A percentile compares a stretch with the other conserved stretches of the same genome.
These are phyloP conservation scores for Fusarium temperatum DNA, from an alignment of 2,329 filamentous ascomycete genomes.

Conservation along the genomic window DNA sequence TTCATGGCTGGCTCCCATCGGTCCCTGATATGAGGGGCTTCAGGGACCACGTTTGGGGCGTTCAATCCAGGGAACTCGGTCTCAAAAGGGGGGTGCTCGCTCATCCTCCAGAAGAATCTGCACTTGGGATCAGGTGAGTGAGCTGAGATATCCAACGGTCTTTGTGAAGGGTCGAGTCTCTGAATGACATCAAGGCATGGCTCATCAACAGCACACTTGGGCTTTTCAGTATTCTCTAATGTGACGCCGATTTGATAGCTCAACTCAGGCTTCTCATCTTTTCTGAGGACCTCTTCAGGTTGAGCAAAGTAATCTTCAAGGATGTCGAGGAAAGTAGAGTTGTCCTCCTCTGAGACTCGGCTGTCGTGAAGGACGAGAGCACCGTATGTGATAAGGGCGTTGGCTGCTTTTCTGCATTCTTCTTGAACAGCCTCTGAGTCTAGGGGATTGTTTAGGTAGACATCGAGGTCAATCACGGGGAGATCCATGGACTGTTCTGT, in stretches of 20 bases:
- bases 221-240: constrained; percentile 70
- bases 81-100: constrained; percentile 60
- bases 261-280: constrained; percentile 66
- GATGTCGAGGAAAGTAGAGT: constrained; percentile 66
- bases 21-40: constrained; percentile 57
- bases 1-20: constrained; percentile 65
- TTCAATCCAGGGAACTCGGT: constrained; percentile 66
- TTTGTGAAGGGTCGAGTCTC: constrained; percentile 62
- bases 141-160: constrained; percentile 65
- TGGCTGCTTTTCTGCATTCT: constrained; percentile 64
- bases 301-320: constrained; percentile 73
- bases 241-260: constrained; percentile 70
- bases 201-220: constrained; percentile 70
- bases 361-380: constrained; percentile 69
- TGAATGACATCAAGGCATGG: constrained; percentile 66
- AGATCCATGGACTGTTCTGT: constrained; percentile 61
- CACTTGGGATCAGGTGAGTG: constrained; percentile 69
- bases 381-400: constrained; percentile 67
- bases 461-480: constrained; percentile 67
- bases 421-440: constrained; percentile 55
- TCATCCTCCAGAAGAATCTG: constrained; percentile 71
- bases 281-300: constrained; percentile 55
- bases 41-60: constrained; percentile 63
- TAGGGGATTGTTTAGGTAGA: constrained; percentile 58
- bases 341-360: constrained; percentile 64